Evolutionary conservation across 306 rosid genomes (phyloP), one percentile per base, ranked within the genome.

Genomic region (Spatholobus suberectus): DNA sequence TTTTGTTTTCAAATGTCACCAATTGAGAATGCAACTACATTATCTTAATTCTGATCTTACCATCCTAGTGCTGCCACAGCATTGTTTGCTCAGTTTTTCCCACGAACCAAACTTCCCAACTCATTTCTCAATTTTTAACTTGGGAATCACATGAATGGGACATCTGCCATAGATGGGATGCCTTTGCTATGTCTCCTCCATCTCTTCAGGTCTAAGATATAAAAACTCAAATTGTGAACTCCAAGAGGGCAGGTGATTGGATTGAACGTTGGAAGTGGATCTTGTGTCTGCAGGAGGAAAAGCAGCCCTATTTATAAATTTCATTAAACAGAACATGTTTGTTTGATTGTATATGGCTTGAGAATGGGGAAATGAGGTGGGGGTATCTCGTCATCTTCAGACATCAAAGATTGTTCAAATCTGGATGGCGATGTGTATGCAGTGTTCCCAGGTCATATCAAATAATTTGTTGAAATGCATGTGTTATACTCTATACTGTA

Each of bases 81-180:
- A 52, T 14, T 76, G 76, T 81, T 55, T 57, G 23, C 14, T 67
- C 35, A 73, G 38, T 82, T 86, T 10, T 74, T 85, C 63, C 74
- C 67, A 8, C 41, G 1, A 63, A 59, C 38, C 74, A 46, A 26
- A 24, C 69, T 51, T 73, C 44, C 74, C 38, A 49, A 73, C 75
- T 74, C 80, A 81, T 62, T 78, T n/a, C 44, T 73, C 55, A 47
- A 24, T 73, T 47, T 73, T 49, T 63, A 63, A 49, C 18, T 21
- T 35, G 18, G 66, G 46, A 46, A 73, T 81, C 80, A 73, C 68
- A 81, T 49, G 75, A 73, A 29, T 57, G 18, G 12, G 62, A 20
- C 13, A 62, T 81, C 40, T 70, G 8, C 58, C 68, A 15, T 35
- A 35, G 37, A 63, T 77, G 63, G 5, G 41, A 59, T 59, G 0